Evolutionary conservation across 73 alveolate genomes (phyloP), one percentile per base, ranked within the genome.

Genomic region (Paramecium caudatum): DNA sequence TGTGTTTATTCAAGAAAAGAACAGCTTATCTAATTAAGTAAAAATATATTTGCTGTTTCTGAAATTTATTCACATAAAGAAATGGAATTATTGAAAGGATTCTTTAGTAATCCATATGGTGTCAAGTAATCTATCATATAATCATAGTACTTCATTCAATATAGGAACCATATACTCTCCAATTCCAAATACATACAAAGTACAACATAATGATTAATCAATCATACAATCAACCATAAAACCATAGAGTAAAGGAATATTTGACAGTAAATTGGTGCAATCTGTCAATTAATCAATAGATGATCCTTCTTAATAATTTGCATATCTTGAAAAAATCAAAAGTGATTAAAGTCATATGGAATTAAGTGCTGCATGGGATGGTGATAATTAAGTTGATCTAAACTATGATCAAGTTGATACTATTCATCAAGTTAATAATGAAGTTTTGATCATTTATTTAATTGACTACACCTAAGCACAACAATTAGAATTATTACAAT

Each of bases 131-230:
- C 30, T 4, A 55, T 7, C 7, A 4, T 0, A 1, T 19, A 6
- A 49, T 55, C n/a, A 6, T 55, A 55, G 55, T 41, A 74, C 88
- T 10, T 74, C 43, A 9, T 74, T 74, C 27, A 37, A 74, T 17
- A 16, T 74, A 4, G 88, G 88, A 2, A 27, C 88, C 19, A 34
- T 74, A 15, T 74, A 36, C 10, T 41, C 62, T 21, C 88, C 88
- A 0, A 74, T 74, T 3, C 88, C 88, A 5, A 74, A 74, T 43
- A 12, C 47, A 19, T 74, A 74, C 43, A 74, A 43, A 17, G 55
- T 74, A 47, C 0, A 19, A 16, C 88, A 74, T 17, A 74, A 74
- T 74, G 88, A 74, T 12, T 45, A 36, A 36, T 74, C 88, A 41
- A 45, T 74, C 12, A 43, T 39, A 25, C 34, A 74, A 74, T 74